Evolutionary conservation across 225 moss, liverwort and hornwort genomes (phyloP).

Genomic region (Bryoerythrophyllum caledonicum): DNA sequence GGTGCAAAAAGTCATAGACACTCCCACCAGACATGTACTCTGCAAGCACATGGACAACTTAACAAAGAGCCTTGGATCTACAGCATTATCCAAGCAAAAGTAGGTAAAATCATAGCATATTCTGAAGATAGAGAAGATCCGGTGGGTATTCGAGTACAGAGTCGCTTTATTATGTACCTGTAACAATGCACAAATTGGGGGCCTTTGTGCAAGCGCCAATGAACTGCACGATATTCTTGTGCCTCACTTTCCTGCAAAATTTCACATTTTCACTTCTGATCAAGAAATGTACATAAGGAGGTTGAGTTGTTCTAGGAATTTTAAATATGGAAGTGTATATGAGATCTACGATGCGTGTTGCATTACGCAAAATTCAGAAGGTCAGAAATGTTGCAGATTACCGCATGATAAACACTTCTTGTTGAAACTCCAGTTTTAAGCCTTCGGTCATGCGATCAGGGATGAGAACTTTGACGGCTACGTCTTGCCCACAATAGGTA

Average conservation of each 20-base stretch:
- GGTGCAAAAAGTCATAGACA: constrained; percentile 89
- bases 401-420: constrained; percentile 95
- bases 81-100: constrained; percentile 8
- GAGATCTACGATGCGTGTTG: background rate
- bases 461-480: constrained; percentile 87
- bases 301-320: background rate
- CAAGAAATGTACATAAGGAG: background rate
- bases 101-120: background rate
- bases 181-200: constrained; percentile 88
- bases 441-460: constrained; percentile 66
- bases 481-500: constrained; percentile 93
- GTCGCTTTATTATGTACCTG: constrained; percentile 48
- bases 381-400: constrained; percentile 30
- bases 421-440: constrained; percentile 78
- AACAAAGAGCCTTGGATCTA: constrained; percentile 11
- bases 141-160: background rate
- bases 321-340: constrained; percentile 1
- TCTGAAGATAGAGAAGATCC: background rate
- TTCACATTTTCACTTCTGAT: background rate
- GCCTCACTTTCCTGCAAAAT: constrained; percentile 84
- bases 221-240: constrained; percentile 98
- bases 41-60: constrained; percentile 31
- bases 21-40: constrained; percentile 98
- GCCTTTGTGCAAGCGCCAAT: constrained; percentile 96
- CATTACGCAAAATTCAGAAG: constrained; percentile 9